These are phyloP conservation scores for Cryptococcus amylolentus DNA, from an alignment of 1,284 basidiomycete species.

Conservation along the genomic window DNA sequence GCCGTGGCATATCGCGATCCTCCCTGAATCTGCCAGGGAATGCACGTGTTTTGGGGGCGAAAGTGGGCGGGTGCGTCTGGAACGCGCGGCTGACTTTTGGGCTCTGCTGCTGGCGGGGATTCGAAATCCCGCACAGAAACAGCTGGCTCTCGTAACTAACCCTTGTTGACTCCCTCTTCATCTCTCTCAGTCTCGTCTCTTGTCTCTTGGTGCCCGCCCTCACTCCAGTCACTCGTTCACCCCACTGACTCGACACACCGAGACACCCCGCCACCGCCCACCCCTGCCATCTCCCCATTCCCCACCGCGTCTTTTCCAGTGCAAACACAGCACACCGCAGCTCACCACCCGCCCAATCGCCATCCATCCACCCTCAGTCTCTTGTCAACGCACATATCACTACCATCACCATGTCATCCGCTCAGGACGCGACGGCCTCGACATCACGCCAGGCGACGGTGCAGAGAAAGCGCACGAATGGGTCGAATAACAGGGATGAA, in stretches of 20 bases:
- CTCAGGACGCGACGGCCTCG: conserved; percentile 5
- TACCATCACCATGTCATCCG: background rate
- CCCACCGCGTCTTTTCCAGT: background rate
- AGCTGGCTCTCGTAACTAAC: too few relatives aligned
- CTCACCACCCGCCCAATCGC: background rate
- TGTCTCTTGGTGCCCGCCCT: background rate
- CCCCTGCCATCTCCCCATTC: background rate
- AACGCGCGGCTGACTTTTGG: too few relatives aligned
- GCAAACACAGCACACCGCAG: background rate
- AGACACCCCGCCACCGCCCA: background rate
- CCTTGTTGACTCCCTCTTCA: too few relatives aligned
- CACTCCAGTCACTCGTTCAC: conserved; percentile 17
- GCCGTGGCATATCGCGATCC: too few relatives aligned
- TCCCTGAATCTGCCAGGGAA: too few relatives aligned
- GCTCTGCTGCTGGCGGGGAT: too few relatives aligned
- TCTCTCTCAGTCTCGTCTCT: background rate
- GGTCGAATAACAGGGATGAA: conserved; percentile 11
- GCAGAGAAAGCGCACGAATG: conserved; percentile 15
- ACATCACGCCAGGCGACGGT: conserved; percentile 13
- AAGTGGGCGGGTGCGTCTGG: too few relatives aligned
- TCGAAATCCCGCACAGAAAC: too few relatives aligned
- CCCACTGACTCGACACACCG: conserved; percentile 17
- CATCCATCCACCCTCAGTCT: background rate
- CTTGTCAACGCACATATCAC: background rate
- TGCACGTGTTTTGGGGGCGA: too few relatives aligned